phyloP scores from a whole-genome alignment of 2,329 filamentous ascomycete species.

The Knufia petricola region DNA sequence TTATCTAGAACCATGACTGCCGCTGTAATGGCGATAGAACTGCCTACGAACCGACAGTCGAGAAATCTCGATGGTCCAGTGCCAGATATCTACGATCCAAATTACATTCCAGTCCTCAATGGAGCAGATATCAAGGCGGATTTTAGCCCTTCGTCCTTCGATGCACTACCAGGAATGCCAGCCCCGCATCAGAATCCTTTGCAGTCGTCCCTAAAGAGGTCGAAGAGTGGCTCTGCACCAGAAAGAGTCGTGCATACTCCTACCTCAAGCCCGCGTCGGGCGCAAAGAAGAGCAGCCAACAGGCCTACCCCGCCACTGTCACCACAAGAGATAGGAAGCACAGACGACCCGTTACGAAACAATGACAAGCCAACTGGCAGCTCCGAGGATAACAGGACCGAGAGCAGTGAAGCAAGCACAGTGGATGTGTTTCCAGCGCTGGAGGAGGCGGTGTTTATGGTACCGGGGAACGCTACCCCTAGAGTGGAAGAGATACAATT shows the following conservation, averaged over 20 bases:
- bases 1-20: conserved; percentile 14
- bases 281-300: not conserved
- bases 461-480: conserved; percentile 6
- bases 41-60: conserved; percentile 18
- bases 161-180: conserved; percentile 4
- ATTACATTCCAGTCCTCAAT: conserved; percentile 21
- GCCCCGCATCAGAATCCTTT: not conserved
- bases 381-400: not conserved
- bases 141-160: conserved; percentile 9
- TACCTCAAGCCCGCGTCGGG: not conserved
- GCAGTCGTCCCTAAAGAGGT: not conserved
- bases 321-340: not conserved
- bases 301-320: not conserved
- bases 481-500: conserved; percentile 9
- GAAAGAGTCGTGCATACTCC: conserved; percentile 2
- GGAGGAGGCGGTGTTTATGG: conserved; percentile 12
- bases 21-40: conserved; percentile 15
- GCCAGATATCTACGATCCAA: conserved; percentile 21
- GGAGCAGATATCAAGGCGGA: conserved; percentile 11
- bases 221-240: conserved; percentile 6
- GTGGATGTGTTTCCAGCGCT: conserved; percentile 11
- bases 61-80: conserved; percentile 13
- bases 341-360: not conserved
- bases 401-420: conserved; percentile 10
- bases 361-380: not conserved